Percentiles rank a stretch among this genome's conserved stretches.
phyloP scores from a whole-genome alignment of 768 basidiomycete genomes.

The Plicaturopsis crispa region DNA sequence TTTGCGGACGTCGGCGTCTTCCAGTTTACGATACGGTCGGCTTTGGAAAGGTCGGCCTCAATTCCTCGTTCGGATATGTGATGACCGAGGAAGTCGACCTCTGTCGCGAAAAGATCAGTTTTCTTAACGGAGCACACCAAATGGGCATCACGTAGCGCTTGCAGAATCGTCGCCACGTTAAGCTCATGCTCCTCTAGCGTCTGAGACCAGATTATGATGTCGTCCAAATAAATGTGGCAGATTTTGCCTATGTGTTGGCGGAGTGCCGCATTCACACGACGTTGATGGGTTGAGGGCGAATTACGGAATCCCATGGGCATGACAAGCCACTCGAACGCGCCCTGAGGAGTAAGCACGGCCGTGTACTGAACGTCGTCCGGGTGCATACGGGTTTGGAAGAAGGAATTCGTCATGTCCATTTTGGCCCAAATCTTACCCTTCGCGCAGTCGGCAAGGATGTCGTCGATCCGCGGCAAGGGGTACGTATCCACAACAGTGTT shows the following conservation, averaged over 20 bases:
- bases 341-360: constrained; percentile 20
- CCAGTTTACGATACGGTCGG: constrained; percentile 22
- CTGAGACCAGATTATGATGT: constrained; percentile 30
- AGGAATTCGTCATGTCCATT: constrained; percentile 32
- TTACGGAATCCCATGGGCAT: constrained; percentile 29
- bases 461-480: constrained; percentile 15
- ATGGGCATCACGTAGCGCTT: constrained; percentile 16
- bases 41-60: constrained; percentile 17
- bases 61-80: constrained; percentile 21
- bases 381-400: constrained; percentile 28
- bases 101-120: constrained; percentile 14
- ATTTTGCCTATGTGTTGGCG: constrained; percentile 22
- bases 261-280: constrained; percentile 24
- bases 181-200: constrained; percentile 11
- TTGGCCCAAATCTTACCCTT: constrained; percentile 26
- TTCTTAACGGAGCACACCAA: constrained; percentile 23
- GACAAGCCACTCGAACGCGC: constrained; percentile 27
- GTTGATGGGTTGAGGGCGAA: constrained; percentile 25
- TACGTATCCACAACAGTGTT: constrained; percentile 11
- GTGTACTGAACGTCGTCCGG: constrained; percentile 21
- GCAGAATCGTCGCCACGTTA: constrained; percentile 18
- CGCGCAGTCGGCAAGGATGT: constrained; percentile 23
- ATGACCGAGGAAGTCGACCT: constrained; percentile 26
- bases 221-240: constrained; percentile 19
- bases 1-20: constrained; percentile 16